Evolutionary conservation across 768 basidiomycete species (phyloP).

Genomic region (Agaricus sinodeliciosus): DNA sequence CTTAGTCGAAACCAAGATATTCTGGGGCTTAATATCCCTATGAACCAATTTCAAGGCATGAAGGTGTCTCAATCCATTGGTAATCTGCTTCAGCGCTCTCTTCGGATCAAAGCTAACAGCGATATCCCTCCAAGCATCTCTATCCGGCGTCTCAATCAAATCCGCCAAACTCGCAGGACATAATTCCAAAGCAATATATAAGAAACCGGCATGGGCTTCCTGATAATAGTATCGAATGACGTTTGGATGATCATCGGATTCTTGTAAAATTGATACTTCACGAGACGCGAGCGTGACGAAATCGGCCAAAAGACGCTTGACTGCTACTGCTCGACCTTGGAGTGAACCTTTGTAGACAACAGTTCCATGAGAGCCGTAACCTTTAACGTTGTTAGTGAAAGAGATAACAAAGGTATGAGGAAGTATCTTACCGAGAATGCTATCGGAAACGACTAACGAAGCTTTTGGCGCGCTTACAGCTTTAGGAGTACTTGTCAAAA

Average conservation of each 20-base stretch:
- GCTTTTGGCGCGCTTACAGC: conserved; percentile 24
- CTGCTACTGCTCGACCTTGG: conserved; percentile 97
- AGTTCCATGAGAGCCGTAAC: conserved; percentile 94
- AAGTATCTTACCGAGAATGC: conserved; percentile 54
- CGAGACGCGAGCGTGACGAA: conserved; percentile 92
- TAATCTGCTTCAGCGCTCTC: conserved; percentile 79
- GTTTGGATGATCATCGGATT: conserved; percentile 97
- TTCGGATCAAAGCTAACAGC: conserved; percentile 78
- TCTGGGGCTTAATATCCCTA: conserved; percentile 97
- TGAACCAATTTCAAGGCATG: conserved; percentile 96
- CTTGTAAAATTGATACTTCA: conserved; percentile 91
- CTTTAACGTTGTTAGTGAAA: conserved; percentile 31
- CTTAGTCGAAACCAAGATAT: conserved; percentile 52
- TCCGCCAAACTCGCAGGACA: conserved; percentile 89
- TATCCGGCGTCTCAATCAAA: conserved; percentile 72
- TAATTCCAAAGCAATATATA: conserved; percentile 96
- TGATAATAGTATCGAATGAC: conserved; percentile 99
- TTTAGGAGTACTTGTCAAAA: conserved; percentile 19
- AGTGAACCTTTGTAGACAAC: conserved; percentile 91
- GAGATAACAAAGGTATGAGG: background rate
- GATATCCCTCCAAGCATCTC: conserved; percentile 67
- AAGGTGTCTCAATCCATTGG: conserved; percentile 82
- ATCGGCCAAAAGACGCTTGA: conserved; percentile 92
- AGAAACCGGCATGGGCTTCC: conserved; percentile 87
- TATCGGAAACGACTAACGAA: conserved; percentile 67